phyloP scores from a whole-genome alignment of 23 red algal species.

The Cyanidium caldarium region DNA sequence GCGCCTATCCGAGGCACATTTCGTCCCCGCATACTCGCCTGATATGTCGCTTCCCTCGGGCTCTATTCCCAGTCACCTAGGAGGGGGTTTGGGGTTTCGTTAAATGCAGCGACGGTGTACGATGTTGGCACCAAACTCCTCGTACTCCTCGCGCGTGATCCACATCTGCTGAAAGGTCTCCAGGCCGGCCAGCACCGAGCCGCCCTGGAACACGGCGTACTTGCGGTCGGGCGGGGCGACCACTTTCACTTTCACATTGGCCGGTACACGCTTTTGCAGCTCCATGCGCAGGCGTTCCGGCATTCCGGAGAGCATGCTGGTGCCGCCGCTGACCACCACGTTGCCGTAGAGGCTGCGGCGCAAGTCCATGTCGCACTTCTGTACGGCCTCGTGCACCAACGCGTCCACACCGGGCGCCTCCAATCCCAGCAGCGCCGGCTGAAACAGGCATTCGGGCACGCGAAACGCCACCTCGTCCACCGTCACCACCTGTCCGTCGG shows the following conservation, averaged over 20 bases:
- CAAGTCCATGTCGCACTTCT: constrained; percentile 19
- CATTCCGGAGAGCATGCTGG: constrained; percentile 12
- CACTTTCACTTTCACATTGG: constrained; percentile 10
- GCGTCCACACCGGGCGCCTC: constrained; percentile 12
- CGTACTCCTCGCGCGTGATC: constrained; percentile 19
- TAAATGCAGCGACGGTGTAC: constrained; percentile 99
- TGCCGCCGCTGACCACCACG: constrained; percentile 9
- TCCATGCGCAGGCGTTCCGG: constrained; percentile 9
- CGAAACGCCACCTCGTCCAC: not conserved
- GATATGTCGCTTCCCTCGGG: too few relatives aligned
- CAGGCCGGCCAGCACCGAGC: constrained; percentile 7
- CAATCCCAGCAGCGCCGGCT: constrained; percentile 10
- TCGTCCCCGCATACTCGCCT: too few relatives aligned
- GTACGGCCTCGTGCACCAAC: not conserved
- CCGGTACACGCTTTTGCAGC: not conserved
- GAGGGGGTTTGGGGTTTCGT: too few relatives aligned
- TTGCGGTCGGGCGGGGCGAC: constrained; percentile 5
- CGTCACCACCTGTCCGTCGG: constrained; percentile 5
- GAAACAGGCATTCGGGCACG: constrained; percentile 6
- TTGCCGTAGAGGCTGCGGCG: not conserved
- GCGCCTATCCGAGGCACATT: too few relatives aligned
- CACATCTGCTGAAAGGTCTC: constrained; percentile 22
- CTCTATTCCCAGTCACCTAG: too few relatives aligned
- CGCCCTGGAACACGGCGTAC: constrained; percentile 17
- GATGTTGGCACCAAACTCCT: constrained; percentile 80